Conservation (phyloP, 306 rosid genomes). For the Malus sieversii region DNA sequence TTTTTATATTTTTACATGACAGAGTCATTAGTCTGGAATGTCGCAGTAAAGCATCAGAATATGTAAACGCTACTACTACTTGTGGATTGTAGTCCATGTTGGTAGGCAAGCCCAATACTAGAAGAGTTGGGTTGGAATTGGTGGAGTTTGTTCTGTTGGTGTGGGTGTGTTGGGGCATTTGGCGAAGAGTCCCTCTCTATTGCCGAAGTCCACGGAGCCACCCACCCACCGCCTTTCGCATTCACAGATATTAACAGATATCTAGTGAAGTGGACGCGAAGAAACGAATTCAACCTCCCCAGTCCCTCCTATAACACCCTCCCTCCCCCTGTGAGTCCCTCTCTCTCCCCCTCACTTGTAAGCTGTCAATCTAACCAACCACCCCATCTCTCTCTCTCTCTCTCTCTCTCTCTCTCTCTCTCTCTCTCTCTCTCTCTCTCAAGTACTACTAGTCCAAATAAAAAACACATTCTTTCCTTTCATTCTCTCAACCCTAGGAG, state of each 20-base stretch:
- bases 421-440: background rate
- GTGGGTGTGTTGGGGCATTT: slow-evolving; percentile 1
- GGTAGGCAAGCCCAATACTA: background rate
- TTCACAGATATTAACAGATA: slow-evolving; percentile 39
- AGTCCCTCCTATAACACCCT: background rate
- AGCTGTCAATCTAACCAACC: no score
- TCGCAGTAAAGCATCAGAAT: accelerated
- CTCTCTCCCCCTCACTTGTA: background rate
- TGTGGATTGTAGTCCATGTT: no score
- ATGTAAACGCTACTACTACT: no score
- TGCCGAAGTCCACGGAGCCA: slow-evolving; percentile 17
- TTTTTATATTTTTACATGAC: no score
- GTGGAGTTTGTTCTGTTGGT: background rate
- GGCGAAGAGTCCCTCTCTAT: slow-evolving; percentile 40
- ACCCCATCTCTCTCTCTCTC: background rate
- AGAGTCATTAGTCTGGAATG: accelerated
- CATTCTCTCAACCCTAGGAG: background rate
- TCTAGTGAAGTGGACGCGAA: slow-evolving; percentile 98
- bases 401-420: background rate
- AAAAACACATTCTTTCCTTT: background rate
- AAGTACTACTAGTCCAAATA: background rate
- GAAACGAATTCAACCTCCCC: slow-evolving; percentile 68
- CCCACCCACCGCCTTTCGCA: slow-evolving; percentile 45
- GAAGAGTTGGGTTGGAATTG: background rate
- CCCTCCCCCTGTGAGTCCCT: background rate